A percentile compares a stretch with the other conserved stretches of the same genome.
Evolutionary conservation across 1,284 basidiomycete genomes (phyloP).

Genomic region (Tylopilus orsonianus): DNA sequence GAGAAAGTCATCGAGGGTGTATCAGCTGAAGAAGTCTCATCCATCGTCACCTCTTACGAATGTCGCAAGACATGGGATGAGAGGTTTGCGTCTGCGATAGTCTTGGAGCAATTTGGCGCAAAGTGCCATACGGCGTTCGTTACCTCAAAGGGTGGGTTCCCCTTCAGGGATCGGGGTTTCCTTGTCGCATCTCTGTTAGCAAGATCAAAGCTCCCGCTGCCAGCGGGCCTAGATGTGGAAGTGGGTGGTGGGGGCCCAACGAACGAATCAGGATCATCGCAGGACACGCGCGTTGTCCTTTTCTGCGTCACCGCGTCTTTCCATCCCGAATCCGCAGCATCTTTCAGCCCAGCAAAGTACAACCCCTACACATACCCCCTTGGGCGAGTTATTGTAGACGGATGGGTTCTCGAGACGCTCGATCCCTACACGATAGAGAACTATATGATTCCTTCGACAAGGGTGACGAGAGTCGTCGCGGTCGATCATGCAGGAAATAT

Average conservation of each 20-base stretch:
- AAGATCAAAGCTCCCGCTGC: constrained; percentile 46
- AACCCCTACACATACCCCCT: constrained; percentile 77
- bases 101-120: constrained; percentile 82
- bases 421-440: constrained; percentile 97
- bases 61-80: constrained; percentile 86
- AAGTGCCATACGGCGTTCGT: constrained; percentile 71
- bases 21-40: constrained; percentile 87
- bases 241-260: constrained; percentile 22
- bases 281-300: constrained; percentile 52
- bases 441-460: constrained; percentile 92
- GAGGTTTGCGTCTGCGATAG: constrained; percentile 65
- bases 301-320: constrained; percentile 80
- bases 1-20: constrained; percentile 94
- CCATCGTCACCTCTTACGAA: constrained; percentile 69
- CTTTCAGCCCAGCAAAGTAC: constrained; percentile 67
- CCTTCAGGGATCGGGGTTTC: constrained; percentile 89
- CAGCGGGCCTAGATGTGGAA: constrained; percentile 35
- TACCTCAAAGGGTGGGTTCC: constrained; percentile 78
- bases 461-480: constrained; percentile 85
- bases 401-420: constrained; percentile 95
- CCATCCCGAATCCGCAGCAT: constrained; percentile 57
- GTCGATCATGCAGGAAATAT: constrained; percentile 89
- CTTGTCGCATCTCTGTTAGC: constrained; percentile 79
- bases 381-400: constrained; percentile 86
- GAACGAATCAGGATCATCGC: constrained; percentile 26